These are phyloP conservation scores for Cordyceps pruinosa DNA, from an alignment of 2,329 filamentous ascomycete genomes.

Conservation along the genomic window DNA sequence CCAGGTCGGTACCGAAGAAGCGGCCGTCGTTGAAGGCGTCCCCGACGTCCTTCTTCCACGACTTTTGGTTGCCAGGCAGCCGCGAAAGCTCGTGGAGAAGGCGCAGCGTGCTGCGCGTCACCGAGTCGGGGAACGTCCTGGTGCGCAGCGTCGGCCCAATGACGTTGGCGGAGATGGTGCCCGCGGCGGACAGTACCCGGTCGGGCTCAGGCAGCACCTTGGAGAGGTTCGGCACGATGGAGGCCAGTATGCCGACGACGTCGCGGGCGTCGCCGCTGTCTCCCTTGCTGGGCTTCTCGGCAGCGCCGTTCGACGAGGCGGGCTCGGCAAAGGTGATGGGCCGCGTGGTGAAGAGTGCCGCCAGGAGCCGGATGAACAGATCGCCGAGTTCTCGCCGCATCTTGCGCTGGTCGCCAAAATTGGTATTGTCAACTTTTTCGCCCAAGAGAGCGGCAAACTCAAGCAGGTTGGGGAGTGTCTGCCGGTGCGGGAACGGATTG, in stretches of 20 bases:
- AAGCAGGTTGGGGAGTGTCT: slow-evolving; percentile 77
- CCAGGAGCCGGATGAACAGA: slow-evolving; percentile 77
- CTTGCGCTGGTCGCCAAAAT: slow-evolving; percentile 86
- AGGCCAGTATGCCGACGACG: slow-evolving; percentile 70
- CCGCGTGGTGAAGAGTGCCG: slow-evolving; percentile 88
- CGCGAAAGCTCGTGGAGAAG: slow-evolving; percentile 72
- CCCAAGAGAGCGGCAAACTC: slow-evolving; percentile 87
- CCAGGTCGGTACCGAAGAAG: slow-evolving; percentile 68
- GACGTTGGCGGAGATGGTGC: slow-evolving; percentile 74
- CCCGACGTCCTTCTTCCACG: slow-evolving; percentile 85
- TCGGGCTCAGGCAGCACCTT: slow-evolving; percentile 83
- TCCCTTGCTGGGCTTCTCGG: slow-evolving; percentile 30
- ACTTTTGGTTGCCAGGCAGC: slow-evolving; percentile 73
- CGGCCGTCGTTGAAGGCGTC: slow-evolving; percentile 87
- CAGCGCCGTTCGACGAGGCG: slow-evolving; percentile 27
- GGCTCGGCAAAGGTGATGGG: slow-evolving; percentile 64
- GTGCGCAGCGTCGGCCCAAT: slow-evolving; percentile 76
- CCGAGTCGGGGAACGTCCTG: slow-evolving; percentile 78
- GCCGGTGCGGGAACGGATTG: slow-evolving; percentile 91
- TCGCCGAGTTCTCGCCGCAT: slow-evolving; percentile 90
- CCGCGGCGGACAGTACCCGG: slow-evolving; percentile 69
- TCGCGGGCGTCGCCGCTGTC: slow-evolving; percentile 56
- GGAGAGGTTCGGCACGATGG: slow-evolving; percentile 71
- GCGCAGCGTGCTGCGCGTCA: slow-evolving; percentile 62
- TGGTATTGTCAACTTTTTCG: slow-evolving; percentile 95